Conservation (phyloP, 2,329 filamentous ascomycete genomes). For the Fusarium sp. region DNA sequence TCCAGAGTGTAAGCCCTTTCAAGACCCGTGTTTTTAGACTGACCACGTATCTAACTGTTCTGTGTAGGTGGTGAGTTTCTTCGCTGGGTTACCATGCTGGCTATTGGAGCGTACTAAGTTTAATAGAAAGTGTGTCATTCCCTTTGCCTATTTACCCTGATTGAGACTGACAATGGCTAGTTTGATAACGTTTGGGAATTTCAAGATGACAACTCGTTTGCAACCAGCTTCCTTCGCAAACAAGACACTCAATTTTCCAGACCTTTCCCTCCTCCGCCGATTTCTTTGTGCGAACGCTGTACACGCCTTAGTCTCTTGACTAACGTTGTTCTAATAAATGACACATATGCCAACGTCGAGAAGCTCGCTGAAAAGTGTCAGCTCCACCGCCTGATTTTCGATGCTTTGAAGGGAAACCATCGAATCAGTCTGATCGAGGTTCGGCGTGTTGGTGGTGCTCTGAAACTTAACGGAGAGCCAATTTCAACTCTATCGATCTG, state of each 20-base stretch:
- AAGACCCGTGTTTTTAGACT: not conserved
- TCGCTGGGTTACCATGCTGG: not conserved
- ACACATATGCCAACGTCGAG: not conserved
- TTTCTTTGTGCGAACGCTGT: constrained; percentile 1
- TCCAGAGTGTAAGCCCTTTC: not conserved
- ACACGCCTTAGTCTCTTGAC: not conserved
- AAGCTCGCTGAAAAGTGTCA: not conserved
- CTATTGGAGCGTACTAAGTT: not conserved
- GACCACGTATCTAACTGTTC: not conserved
- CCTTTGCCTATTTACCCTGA: not conserved
- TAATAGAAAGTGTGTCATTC: not conserved
- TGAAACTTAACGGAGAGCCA: not conserved
- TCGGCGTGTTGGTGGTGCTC: not conserved
- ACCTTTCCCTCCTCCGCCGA: not conserved
- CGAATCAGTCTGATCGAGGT: not conserved
- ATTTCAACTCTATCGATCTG: not conserved
- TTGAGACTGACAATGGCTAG: not conserved
- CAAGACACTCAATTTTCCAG: not conserved
- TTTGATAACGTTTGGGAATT: constrained; percentile 21
- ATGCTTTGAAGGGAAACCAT: too few species aligned
- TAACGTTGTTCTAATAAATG: not conserved
- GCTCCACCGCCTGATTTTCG: constrained; percentile 3
- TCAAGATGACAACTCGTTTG: constrained; percentile 11
- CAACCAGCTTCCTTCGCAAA: not conserved
- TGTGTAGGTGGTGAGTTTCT: not conserved